A percentile compares a stretch with the other conserved stretches of the same genome.
These are phyloP conservation scores for Warburgia ugandensis DNA, from an alignment of 164 flowering plant species.

Conservation along the genomic window DNA sequence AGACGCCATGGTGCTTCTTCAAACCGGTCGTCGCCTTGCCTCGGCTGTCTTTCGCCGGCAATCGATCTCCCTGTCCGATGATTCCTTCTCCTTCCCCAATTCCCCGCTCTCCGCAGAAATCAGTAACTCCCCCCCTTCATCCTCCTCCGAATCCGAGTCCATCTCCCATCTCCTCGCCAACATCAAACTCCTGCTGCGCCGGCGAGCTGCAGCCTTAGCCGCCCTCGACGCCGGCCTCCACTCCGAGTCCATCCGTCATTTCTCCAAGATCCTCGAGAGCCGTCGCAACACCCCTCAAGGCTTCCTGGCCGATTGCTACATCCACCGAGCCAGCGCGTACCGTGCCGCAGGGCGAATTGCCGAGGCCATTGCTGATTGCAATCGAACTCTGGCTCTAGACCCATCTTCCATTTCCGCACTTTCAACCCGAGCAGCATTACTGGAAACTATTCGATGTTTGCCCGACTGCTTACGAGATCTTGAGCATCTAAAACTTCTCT, in stretches of 20 bases:
- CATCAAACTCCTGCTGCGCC: slow-evolving; percentile 85
- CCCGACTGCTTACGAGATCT: slow-evolving; percentile 88
- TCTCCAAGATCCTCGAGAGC: slow-evolving; percentile 78
- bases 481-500: slow-evolving; percentile 80
- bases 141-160: slow-evolving; percentile 44
- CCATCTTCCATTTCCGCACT: slow-evolving; percentile 75
- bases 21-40: slow-evolving; percentile 83
- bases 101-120: slow-evolving; percentile 10
- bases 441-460: slow-evolving; percentile 63
- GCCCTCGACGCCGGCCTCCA: slow-evolving; percentile 92
- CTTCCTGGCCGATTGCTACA: slow-evolving; percentile 83
- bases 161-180: slow-evolving; percentile 59
- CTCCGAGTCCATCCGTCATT: slow-evolving; percentile 86
- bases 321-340: slow-evolving; percentile 70
- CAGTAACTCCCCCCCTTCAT: slow-evolving; percentile 13
- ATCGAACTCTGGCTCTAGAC: slow-evolving; percentile 68
- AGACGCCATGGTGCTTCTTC: slow-evolving; percentile 91
- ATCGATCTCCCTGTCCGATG: slow-evolving; percentile 73
- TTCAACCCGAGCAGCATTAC: slow-evolving; percentile 49
- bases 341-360: slow-evolving; percentile 66
- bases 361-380: slow-evolving; percentile 82
- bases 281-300: slow-evolving; percentile 83
- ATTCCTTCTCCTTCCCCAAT: slow-evolving; percentile 54
- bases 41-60: slow-evolving; percentile 73
- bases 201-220: slow-evolving; percentile 76